Percentiles rank a stretch among this genome's conserved stretches.
phyloP scores from a whole-genome alignment of 768 basidiomycete genomes.

The Amanita brunnescens region DNA sequence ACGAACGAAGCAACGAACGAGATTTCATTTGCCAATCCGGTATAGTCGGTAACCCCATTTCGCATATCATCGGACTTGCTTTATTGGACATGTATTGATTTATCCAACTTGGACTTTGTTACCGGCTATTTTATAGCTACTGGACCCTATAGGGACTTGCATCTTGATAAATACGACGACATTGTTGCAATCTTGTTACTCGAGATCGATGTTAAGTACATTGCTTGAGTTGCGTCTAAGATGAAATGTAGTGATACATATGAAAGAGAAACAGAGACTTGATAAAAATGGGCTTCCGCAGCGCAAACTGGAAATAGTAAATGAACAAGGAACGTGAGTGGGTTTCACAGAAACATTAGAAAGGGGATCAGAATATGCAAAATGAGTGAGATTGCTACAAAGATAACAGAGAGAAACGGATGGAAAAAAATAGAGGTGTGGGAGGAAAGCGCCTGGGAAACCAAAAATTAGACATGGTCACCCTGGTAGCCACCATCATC shows the following conservation, averaged over 20 bases:
- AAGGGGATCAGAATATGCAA: neutral
- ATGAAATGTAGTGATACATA: conserved; percentile 8
- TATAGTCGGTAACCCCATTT: neutral
- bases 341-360: conserved; percentile 1
- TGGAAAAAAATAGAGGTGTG: neutral
- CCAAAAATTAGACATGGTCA: conserved; percentile 4
- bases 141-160: neutral
- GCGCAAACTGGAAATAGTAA: conserved; percentile 3
- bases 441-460: neutral
- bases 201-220: conserved; percentile 4
- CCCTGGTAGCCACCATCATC: conserved; percentile 1
- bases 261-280: conserved; percentile 5
- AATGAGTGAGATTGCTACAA: neutral
- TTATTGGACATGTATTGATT: neutral
- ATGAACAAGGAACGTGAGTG: conserved; percentile 6
- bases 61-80: neutral
- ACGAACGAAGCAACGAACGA: conserved; percentile 26
- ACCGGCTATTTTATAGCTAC: neutral
- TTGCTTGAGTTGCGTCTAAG: conserved; percentile 7
- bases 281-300: conserved; percentile 2
- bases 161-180: neutral
- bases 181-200: neutral
- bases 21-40: conserved; percentile 25
- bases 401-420: neutral
- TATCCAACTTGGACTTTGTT: conserved; percentile 6